phyloP scores from a whole-genome alignment of 352 stramenopile genomes.

The Phytophthora hibernalis region DNA sequence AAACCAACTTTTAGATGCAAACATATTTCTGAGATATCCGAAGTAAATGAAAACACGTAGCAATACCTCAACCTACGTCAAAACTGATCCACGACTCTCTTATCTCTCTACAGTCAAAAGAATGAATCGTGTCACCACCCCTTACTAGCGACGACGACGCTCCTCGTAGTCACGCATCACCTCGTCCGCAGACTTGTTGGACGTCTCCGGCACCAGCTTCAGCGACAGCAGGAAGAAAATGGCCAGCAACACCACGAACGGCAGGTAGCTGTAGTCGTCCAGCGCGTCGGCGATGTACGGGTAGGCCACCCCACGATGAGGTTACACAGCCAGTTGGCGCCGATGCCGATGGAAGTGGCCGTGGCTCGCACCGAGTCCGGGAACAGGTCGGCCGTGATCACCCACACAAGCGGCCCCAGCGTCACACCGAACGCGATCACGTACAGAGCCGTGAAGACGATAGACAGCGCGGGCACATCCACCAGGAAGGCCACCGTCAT shows the following conservation, averaged over 20 bases:
- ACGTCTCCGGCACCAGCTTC: constrained; percentile 58
- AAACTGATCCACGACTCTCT: too few relatives aligned
- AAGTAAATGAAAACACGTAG: too few relatives aligned
- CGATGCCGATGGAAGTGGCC: constrained; percentile 42
- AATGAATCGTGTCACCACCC: too few relatives aligned
- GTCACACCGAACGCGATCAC: constrained; percentile 14
- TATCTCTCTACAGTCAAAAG: too few relatives aligned
- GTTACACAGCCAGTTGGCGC: constrained; percentile 58
- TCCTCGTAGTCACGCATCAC: constrained; percentile 49
- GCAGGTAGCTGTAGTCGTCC: constrained; percentile 45
- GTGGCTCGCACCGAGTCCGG: constrained; percentile 14
- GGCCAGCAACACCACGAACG: constrained; percentile 48
- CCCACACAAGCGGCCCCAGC: constrained; percentile 10
- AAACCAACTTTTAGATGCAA: too few relatives aligned
- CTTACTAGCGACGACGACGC: constrained; percentile 8
- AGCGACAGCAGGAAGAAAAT: constrained; percentile 48
- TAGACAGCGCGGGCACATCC: constrained; percentile 20
- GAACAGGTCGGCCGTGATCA: constrained; percentile 23
- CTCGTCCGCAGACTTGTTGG: constrained; percentile 53
- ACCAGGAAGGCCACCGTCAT: constrained; percentile 30
- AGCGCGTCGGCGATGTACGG: constrained; percentile 53
- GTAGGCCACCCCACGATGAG: constrained; percentile 53
- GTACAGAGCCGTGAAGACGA: constrained; percentile 28
- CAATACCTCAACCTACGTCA: too few relatives aligned
- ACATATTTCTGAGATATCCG: too few relatives aligned